phyloP scores from a whole-genome alignment of 768 basidiomycete species.

The Panellus pusillus region DNA sequence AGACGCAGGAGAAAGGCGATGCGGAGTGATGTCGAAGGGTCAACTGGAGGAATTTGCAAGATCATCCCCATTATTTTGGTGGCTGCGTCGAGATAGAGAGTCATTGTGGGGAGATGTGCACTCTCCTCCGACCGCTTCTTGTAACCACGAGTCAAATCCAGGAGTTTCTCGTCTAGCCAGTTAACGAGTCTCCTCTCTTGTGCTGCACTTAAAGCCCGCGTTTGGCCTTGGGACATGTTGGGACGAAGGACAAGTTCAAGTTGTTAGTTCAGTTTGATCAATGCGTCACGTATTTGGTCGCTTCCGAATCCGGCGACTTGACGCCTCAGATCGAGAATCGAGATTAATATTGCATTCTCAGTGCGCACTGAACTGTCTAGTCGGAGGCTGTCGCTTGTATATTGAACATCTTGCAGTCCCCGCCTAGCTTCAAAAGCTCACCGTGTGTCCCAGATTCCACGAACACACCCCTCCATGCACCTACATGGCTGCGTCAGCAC shows the following conservation, averaged over 20 bases:
- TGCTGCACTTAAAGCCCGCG: conserved; percentile 42
- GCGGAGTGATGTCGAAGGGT: conserved; percentile 68
- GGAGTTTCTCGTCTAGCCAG: conserved; percentile 64
- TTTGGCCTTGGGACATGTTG: not conserved
- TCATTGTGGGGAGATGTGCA: conserved; percentile 56
- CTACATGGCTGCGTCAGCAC: conserved; percentile 24
- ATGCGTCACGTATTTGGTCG: too few relatives aligned
- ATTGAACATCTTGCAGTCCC: conserved; percentile 41
- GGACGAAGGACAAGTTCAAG: not conserved
- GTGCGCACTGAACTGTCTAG: not conserved
- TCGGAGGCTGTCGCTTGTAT: conserved; percentile 35
- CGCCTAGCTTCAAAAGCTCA: conserved; percentile 36
- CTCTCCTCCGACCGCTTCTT: conserved; percentile 71
- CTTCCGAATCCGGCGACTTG: too few relatives aligned
- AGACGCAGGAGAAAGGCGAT: conserved; percentile 68
- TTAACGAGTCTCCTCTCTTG: conserved; percentile 69
- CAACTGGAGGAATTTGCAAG: conserved; percentile 72
- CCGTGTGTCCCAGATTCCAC: conserved; percentile 42
- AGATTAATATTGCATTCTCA: too few relatives aligned
- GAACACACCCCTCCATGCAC: conserved; percentile 44
- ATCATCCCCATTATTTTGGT: conserved; percentile 60
- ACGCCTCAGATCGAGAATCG: too few relatives aligned
- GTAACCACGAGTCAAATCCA: conserved; percentile 65
- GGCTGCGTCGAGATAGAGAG: conserved; percentile 57
- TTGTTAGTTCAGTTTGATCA: too few relatives aligned